phyloP scores from a whole-genome alignment of 768 basidiomycete genomes.

The Vishniacozyma victoriae region DNA sequence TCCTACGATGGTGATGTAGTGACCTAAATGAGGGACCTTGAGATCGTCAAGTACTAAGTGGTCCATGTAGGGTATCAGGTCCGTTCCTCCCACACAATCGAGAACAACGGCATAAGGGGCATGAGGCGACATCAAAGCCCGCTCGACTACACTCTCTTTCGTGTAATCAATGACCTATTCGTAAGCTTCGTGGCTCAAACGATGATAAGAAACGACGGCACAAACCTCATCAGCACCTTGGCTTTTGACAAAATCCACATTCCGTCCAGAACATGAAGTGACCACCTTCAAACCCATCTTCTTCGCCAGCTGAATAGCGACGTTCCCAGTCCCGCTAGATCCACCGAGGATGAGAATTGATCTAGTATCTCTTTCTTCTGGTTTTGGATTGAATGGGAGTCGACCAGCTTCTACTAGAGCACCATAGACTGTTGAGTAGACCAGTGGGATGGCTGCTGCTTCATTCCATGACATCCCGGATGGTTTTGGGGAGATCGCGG shows the following conservation, averaged over 20 bases:
- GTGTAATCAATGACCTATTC: conserved; percentile 32
- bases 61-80: conserved; percentile 66
- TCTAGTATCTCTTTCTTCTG: conserved; percentile 55
- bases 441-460: conserved; percentile 60
- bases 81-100: conserved; percentile 59
- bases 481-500: conserved; percentile 51
- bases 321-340: conserved; percentile 62
- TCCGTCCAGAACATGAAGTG: conserved; percentile 59
- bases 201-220: not conserved
- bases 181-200: too few species aligned
- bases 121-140: conserved; percentile 58
- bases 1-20: conserved; percentile 35
- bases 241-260: conserved; percentile 56
- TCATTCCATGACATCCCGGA: conserved; percentile 54
- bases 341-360: conserved; percentile 67
- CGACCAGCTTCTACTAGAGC: conserved; percentile 50
- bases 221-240: conserved; percentile 63
- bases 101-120: conserved; percentile 59
- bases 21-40: conserved; percentile 17
- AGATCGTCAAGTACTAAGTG: conserved; percentile 68
- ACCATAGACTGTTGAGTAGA: conserved; percentile 58
- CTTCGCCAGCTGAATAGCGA: conserved; percentile 69
- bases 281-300: conserved; percentile 57
- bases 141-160: conserved; percentile 13
- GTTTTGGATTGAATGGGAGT: conserved; percentile 12